Conservation (phyloP, 75 land plant genomes). For the Sequoia sempervirens region DNA sequence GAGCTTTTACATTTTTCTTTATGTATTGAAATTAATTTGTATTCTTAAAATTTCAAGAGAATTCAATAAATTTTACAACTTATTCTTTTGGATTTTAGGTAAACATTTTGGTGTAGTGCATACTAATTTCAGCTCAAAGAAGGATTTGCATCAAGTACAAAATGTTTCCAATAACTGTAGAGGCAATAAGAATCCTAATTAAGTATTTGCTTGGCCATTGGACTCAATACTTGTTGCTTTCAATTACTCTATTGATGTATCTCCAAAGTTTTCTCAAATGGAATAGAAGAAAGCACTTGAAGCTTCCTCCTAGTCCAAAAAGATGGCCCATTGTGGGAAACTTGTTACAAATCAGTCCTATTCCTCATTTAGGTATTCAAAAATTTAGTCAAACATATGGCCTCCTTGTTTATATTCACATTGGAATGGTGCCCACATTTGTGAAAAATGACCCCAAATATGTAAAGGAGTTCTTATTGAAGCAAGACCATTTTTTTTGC, state of each 20-base stretch:
- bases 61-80: neutral
- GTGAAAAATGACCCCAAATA: conserved; percentile 41
- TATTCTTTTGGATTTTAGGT: neutral
- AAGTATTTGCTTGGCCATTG: neutral
- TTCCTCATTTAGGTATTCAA: conserved; percentile 31
- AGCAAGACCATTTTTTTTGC: conserved; percentile 52
- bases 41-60: neutral
- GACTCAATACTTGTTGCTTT: neutral
- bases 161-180: neutral
- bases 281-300: neutral
- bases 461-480: conserved; percentile 43
- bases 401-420: conserved; percentile 45
- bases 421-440: conserved; percentile 40
- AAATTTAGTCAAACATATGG: conserved; percentile 37
- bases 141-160: neutral
- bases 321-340: conserved; percentile 41
- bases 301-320: conserved; percentile 20
- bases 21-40: neutral
- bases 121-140: neutral
- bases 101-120: neutral
- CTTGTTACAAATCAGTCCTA: conserved; percentile 34
- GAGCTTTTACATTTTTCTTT: neutral
- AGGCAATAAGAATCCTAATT: neutral
- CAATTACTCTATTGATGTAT: neutral
- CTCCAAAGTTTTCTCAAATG: neutral